A percentile compares a stretch with the other conserved stretches of the same genome.
phyloP scores from a whole-genome alignment of 208 protist species.

The Trypanosoma mega region DNA sequence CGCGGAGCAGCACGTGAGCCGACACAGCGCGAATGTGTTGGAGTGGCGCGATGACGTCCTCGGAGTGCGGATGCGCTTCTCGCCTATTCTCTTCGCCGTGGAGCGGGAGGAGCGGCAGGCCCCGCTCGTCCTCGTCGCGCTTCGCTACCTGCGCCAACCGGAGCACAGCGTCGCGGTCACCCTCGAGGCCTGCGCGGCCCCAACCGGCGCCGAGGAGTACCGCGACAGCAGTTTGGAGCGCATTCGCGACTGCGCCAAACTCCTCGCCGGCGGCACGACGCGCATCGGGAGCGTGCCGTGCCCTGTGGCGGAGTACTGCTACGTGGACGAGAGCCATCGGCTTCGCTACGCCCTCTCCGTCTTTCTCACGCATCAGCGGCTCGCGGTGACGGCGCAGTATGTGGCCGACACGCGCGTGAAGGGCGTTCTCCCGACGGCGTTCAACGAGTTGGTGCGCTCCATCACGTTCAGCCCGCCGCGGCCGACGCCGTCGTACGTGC shows the following conservation, averaged over 20 bases:
- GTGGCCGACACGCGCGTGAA: constrained; percentile 57
- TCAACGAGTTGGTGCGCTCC: constrained; percentile 71
- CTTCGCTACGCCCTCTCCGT: constrained; percentile 63
- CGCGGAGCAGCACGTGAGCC: constrained; percentile 68
- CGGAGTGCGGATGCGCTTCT: constrained; percentile 69
- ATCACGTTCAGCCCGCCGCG: constrained; percentile 54
- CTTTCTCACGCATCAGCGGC: constrained; percentile 58
- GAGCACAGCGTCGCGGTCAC: constrained; percentile 66
- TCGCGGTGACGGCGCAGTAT: constrained; percentile 84
- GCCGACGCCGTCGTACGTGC: constrained; percentile 76
- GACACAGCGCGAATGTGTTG: constrained; percentile 53
- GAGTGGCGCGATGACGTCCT: constrained; percentile 82
- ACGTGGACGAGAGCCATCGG: constrained; percentile 55
- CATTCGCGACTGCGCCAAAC: constrained; percentile 56
- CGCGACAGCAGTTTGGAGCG: constrained; percentile 56
- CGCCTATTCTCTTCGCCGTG: constrained; percentile 68
- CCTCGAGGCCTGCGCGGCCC: constrained; percentile 53
- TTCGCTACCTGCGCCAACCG: constrained; percentile 63
- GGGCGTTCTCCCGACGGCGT: constrained; percentile 60
- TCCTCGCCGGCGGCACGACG: constrained; percentile 42
- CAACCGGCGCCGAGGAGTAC: constrained; percentile 50
- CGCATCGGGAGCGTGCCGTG: constrained; percentile 62
- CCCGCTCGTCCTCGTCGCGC: constrained; percentile 66
- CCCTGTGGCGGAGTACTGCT: constrained; percentile 81
- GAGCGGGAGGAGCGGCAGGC: constrained; percentile 78